Base-by-base conservation (phyloP, 495 filamentous ascomycete genomes). In the Talaromyces trachyspermus region DNA sequence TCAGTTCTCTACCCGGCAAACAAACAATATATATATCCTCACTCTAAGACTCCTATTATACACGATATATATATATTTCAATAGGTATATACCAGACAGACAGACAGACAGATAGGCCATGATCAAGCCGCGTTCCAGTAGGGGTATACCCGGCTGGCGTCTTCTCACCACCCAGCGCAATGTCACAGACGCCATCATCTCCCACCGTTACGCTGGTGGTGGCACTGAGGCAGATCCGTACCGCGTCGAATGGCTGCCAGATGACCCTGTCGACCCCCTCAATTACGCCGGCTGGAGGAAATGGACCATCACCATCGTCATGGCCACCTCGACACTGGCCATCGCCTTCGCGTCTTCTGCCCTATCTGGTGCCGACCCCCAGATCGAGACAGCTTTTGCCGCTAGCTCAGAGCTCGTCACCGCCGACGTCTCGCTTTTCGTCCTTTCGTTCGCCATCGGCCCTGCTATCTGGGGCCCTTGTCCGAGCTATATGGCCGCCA, bases 401-500 rank as follows among this genome's bases (percentile, higher is more conserved):
- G 62, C 75, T 35, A 59, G 55, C 46, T 24, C 35, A 14, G 65
- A 68, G 43, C 39, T 65, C 0, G 52, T 52, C 0, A 59, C 59
- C 12, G 54, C 75, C 10, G 72, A 65, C 18, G 66, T 67, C 1
- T 62, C 57, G 11, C 54, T 79, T 0, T 77, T 72, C 50, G 64
- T 81, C 4, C 51, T 79, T 4, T 74, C 53, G 0, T 67, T 67
- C 18, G 62, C 61, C 1, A 35, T 71, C 20, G 77, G 74, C 10
- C 77, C 77, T 3, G 49, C 68, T 0, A 30, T 76, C n/a, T 80
- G 65, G 61, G 74, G 66, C 5, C 87, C 0, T 58, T 87, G 4
- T 85, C 81, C 7, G 88, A 92, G 58, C 62, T 92, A 22, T 79
- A 75, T 50, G 87, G 87, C 27, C 76, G 87, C 15, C 53, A 61